phyloP scores from a whole-genome alignment of 1,284 basidiomycete species.

The Cystobasidiaceae sp. region DNA sequence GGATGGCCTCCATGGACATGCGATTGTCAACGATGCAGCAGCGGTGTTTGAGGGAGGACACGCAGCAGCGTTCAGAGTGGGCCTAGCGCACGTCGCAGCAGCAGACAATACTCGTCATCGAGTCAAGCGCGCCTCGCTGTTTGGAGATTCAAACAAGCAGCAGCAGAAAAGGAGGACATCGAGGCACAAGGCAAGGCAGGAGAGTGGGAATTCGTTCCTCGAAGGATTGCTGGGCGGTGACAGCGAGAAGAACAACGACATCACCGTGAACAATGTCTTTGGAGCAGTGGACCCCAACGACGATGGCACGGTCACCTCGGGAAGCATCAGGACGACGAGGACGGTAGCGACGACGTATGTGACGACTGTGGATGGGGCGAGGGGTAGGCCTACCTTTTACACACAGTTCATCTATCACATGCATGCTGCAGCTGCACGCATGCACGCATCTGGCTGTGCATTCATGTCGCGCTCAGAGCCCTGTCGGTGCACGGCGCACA shows the following conservation, averaged over 20 bases:
- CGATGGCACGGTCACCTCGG: constrained; percentile 18
- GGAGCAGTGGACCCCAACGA: not conserved
- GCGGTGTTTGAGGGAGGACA: not conserved
- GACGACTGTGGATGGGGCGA: not conserved
- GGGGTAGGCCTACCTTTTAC: not conserved
- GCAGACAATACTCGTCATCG: not conserved
- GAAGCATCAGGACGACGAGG: not conserved
- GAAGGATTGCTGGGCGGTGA: not conserved
- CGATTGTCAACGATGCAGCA: not conserved
- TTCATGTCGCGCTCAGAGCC: not conserved
- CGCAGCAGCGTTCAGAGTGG: not conserved
- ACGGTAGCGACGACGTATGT: not conserved
- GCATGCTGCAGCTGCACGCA: not conserved
- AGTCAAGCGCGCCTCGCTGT: not conserved
- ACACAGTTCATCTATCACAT: not conserved
- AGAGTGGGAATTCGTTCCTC: not conserved
- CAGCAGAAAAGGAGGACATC: not conserved
- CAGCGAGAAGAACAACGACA: not conserved
- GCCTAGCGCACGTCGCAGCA: not conserved
- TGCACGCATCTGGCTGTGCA: not conserved
- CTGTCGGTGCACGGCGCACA: not conserved
- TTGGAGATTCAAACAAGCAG: not conserved
- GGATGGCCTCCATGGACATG: no score
- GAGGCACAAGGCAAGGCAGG: not conserved
- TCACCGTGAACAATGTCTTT: not conserved